phyloP scores from a whole-genome alignment of 306 rosid species.

The Cicer judaicum region DNA sequence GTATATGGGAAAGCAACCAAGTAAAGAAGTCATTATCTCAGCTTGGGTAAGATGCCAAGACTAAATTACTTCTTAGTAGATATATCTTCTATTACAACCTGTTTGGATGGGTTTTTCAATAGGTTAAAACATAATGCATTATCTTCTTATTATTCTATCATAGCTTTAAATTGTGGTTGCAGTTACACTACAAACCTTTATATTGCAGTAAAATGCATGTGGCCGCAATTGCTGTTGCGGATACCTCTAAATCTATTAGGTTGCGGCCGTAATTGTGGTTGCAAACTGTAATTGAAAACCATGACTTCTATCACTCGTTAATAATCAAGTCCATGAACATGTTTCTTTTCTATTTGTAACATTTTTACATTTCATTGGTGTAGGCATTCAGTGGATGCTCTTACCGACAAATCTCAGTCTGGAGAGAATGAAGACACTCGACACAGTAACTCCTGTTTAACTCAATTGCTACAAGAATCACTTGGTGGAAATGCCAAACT shows the following conservation, averaged over 20 bases:
- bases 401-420: slow-evolving; percentile 51
- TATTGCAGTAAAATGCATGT: too few species aligned
- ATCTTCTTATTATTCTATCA: neutral
- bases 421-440: slow-evolving; percentile 55
- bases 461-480: slow-evolving; percentile 69
- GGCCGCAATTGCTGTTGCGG: too few species aligned
- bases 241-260: too few species aligned
- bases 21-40: slow-evolving; percentile 73
- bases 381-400: slow-evolving; percentile 75
- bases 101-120: neutral
- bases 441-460: slow-evolving; percentile 62
- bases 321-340: neutral
- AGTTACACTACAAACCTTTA: too few species aligned
- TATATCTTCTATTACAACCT: slow-evolving; percentile 7
- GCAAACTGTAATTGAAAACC: too few species aligned
- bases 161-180: too few species aligned
- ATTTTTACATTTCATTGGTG: slow-evolving; percentile 49
- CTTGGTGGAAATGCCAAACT: slow-evolving; percentile 84
- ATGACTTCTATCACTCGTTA: slow-evolving; percentile 1
- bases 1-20: slow-evolving; percentile 55
- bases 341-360: slow-evolving; percentile 34
- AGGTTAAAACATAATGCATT: neutral
- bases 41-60: slow-evolving; percentile 72
- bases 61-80: slow-evolving; percentile 24
- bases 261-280: too few species aligned